Conservation (phyloP, 352 stramenopile species). For the Thraustotheca clavata region DNA sequence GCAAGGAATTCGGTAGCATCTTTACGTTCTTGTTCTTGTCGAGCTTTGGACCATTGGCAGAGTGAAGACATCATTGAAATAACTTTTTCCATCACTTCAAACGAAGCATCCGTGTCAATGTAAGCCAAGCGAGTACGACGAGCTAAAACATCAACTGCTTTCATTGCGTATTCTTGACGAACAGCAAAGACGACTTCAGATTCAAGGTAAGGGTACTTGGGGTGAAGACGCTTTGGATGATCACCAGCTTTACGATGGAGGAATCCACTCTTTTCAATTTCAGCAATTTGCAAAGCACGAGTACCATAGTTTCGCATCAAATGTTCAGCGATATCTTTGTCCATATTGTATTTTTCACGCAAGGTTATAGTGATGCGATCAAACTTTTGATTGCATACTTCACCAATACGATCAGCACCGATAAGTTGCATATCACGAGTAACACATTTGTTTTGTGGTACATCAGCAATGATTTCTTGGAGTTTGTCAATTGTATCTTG, state of each 20-base stretch:
- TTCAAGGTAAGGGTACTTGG: slow-evolving; percentile 93
- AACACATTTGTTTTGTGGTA: slow-evolving; percentile 50
- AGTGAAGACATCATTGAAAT: slow-evolving; percentile 91
- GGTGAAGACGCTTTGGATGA: slow-evolving; percentile 81
- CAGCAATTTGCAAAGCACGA: slow-evolving; percentile 89
- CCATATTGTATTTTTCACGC: slow-evolving; percentile 89
- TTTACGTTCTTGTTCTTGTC: slow-evolving; percentile 58
- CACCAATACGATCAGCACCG: slow-evolving; percentile 83
- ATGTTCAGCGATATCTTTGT: slow-evolving; percentile 92
- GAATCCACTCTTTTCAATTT: slow-evolving; percentile 85
- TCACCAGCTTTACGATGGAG: slow-evolving; percentile 75
- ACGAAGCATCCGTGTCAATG: slow-evolving; percentile 81
- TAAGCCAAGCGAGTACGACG: slow-evolving; percentile 90
- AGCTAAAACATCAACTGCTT: slow-evolving; percentile 89
- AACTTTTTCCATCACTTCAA: slow-evolving; percentile 73
- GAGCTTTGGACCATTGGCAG: slow-evolving; percentile 74
- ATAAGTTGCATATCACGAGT: slow-evolving; percentile 81
- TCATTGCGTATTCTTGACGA: slow-evolving; percentile 91
- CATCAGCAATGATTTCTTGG: slow-evolving; percentile 62
- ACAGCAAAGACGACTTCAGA: slow-evolving; percentile 92
- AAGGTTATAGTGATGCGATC: slow-evolving; percentile 92
- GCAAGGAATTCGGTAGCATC: slow-evolving; percentile 71
- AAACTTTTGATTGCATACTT: slow-evolving; percentile 95
- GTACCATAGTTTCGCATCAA: slow-evolving; percentile 95
- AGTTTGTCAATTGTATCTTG: slow-evolving; percentile 91